Evolutionary conservation across 768 basidiomycete genomes (phyloP), one percentile per base, ranked within the genome.

Genomic region (Amanita molliuscula): DNA sequence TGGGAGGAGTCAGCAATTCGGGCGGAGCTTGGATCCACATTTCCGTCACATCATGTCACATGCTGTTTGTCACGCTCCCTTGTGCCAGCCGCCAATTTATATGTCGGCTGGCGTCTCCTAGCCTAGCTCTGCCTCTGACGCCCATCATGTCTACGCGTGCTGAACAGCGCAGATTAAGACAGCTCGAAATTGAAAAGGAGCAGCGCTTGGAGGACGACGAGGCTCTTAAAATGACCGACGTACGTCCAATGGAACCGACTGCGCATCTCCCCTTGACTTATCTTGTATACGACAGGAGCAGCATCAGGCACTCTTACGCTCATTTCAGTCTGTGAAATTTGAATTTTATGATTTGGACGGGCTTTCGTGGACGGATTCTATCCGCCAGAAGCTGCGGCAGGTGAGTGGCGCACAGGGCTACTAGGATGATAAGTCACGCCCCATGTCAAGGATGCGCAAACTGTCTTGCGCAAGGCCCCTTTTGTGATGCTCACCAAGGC

Each of bases 341-440:
- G 79, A 82, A 54, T 82, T 81, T 56, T 67, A 70, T 49, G 80
- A 82, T 60, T 69, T 82, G 13, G 80, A 82, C 48, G 80, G 80
- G 0, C 62, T 78, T 31, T 68, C 71, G 33, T 78, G 78, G 79
- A 61, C 70, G 15, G 65, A 64, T 40, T 61, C 65, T 25, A 64
- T 66, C 3, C 64, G 67, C 6, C 62, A 62, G 3, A 56, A 48
- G 48, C 52, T 57, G 42, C 60, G 56, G 18, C 64, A 64, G 56
- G 66, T 62, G n/a, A 23, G 48, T 48, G 18, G 36, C 48, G 38
- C 35, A 23, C 20, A 38, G 34, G 15, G n/a, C n/a, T n/a, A n/a
- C 28, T 34, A 20, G 38, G 13, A n/a, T 35, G 23, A 29, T 56
- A 8, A 28, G 16, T 29, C 42, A 8, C 25, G 20, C n/a, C n/a